Conservation (phyloP, 2,329 filamentous ascomycete genomes). For the Apiospora malaysiana region DNA sequence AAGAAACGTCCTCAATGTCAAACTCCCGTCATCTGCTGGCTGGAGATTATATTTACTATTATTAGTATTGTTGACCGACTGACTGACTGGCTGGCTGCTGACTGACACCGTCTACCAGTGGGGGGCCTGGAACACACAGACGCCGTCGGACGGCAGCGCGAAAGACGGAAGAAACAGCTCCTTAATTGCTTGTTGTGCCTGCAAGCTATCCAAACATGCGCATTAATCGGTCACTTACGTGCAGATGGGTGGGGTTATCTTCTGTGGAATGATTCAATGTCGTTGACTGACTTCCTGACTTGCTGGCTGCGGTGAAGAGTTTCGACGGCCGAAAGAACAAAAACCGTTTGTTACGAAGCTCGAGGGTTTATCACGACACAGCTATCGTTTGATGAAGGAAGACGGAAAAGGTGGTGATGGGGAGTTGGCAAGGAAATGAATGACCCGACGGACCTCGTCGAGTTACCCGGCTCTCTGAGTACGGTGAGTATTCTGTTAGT, state of each 20-base stretch:
- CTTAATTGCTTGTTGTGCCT: background rate
- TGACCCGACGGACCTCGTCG: background rate
- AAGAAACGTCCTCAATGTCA: background rate
- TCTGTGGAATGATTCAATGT: background rate
- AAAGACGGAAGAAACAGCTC: background rate
- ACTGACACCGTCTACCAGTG: background rate
- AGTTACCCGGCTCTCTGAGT: background rate
- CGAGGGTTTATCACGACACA: background rate
- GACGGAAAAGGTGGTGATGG: background rate
- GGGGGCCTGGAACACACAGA: background rate
- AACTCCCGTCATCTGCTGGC: slow-evolving; percentile 5
- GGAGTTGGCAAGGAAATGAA: background rate
- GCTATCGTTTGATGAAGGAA: background rate
- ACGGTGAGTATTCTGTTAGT: background rate
- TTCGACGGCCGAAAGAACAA: background rate
- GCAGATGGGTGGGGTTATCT: background rate
- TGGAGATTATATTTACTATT: slow-evolving; percentile 4
- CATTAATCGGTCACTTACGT: background rate
- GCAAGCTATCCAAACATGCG: background rate
- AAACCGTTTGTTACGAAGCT: background rate
- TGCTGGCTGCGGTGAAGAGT: background rate
- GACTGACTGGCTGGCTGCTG: background rate
- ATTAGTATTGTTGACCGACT: background rate
- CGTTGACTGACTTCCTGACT: background rate
- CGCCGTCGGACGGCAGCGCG: background rate